These are phyloP conservation scores for Boletus pseudopeckii DNA, from an alignment of 768 basidiomycete species.

Conservation along the genomic window DNA sequence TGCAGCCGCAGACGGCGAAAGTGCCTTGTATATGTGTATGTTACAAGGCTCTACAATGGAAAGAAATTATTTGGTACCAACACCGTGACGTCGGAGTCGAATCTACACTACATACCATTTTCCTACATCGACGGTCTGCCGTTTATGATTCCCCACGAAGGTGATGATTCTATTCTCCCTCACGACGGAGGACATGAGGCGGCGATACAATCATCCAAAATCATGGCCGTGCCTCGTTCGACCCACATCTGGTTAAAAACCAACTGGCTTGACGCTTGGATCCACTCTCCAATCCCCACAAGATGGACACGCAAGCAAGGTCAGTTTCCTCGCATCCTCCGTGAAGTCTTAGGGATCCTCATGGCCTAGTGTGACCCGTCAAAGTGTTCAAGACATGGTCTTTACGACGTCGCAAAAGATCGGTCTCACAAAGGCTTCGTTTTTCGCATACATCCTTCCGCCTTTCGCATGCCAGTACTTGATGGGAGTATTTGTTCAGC, in stretches of 20 bases:
- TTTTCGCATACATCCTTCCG: slow-evolving; percentile 38
- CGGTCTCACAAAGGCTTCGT: slow-evolving; percentile 19
- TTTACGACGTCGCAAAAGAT: slow-evolving; percentile 9
- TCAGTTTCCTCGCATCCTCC: not conserved
- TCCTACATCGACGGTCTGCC: too few species aligned
- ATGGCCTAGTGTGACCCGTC: not conserved
- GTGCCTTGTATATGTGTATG: too few species aligned
- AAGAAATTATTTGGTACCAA: too few species aligned
- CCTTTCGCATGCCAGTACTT: slow-evolving; percentile 43
- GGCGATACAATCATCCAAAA: not conserved
- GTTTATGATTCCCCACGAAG: not conserved
- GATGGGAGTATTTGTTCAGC: slow-evolving; percentile 50
- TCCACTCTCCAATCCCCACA: not conserved
- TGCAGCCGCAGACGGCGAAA: too few species aligned
- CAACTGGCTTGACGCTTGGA: not conserved
- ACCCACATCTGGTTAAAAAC: not conserved
- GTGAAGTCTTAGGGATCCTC: not conserved
- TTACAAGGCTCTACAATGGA: too few species aligned
- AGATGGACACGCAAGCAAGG: slow-evolving; percentile 4
- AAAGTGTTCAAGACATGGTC: not conserved
- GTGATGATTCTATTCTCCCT: not conserved
- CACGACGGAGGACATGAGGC: not conserved
- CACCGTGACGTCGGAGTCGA: too few species aligned
- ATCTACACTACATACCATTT: too few species aligned
- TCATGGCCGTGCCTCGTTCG: not conserved